phyloP scores from a whole-genome alignment of 257 asterid genomes.

The Solanum clarkiae region DNA sequence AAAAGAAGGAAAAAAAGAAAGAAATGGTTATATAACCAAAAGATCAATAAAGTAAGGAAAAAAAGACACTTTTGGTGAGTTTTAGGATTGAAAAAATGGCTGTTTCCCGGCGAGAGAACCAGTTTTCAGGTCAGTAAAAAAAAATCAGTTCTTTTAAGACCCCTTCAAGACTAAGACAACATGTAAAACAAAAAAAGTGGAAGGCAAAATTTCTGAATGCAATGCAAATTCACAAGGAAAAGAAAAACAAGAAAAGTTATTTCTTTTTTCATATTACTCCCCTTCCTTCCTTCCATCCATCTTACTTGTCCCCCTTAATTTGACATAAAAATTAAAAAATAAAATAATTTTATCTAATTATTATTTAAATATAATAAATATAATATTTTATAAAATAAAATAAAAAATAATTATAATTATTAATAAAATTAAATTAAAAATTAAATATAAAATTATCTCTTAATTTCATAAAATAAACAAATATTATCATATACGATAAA shows the following conservation, averaged over 20 bases:
- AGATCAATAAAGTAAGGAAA: neutral
- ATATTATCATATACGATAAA: too few species aligned
- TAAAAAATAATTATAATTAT: too few species aligned
- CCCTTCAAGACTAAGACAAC: neutral
- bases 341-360: too few species aligned
- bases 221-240: neutral
- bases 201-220: slow-evolving; percentile 1
- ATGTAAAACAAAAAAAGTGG: slow-evolving; percentile 15
- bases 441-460: too few species aligned
- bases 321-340: too few species aligned
- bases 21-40: neutral
- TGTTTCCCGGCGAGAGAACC: neutral
- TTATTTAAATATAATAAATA: too few species aligned
- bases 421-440: too few species aligned
- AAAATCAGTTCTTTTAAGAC: neutral
- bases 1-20: neutral
- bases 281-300: too few species aligned
- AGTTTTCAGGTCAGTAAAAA: neutral
- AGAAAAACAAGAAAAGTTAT: neutral
- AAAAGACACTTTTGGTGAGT: neutral
- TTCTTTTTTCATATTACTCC: neutral
- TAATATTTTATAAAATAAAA: too few species aligned
- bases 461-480: too few species aligned
- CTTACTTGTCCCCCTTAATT: too few species aligned
- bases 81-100: neutral